A percentile compares a stretch with the other conserved stretches of the same genome.
Conservation (phyloP, 2,329 filamentous ascomycete species). For the Pleoardoris graminearum region DNA sequence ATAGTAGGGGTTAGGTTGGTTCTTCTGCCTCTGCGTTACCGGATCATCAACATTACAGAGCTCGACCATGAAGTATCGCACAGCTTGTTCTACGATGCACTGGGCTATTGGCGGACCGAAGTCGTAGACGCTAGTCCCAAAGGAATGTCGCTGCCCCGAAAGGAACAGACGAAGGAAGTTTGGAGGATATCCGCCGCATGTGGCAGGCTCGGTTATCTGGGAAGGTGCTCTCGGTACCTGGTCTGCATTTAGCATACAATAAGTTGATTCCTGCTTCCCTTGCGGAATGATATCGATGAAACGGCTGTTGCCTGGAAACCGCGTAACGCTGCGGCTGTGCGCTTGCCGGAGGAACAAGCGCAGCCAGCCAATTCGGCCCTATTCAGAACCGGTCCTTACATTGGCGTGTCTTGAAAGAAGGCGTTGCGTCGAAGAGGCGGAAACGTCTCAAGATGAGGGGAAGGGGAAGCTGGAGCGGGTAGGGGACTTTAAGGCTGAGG, state of each 20-base stretch:
- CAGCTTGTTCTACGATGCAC: background rate
- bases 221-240: background rate
- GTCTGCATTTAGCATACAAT: background rate
- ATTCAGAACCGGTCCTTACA: background rate
- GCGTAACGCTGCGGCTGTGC: conserved; percentile 9
- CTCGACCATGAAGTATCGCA: background rate
- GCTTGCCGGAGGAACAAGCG: background rate
- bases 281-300: conserved; percentile 1
- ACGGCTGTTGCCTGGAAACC: conserved; percentile 7
- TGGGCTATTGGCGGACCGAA: background rate
- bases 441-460: background rate
- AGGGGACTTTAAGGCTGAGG: background rate
- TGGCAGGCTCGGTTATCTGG: background rate
- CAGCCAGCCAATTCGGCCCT: conserved; percentile 4
- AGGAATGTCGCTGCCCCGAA: background rate
- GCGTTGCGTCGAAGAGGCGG: conserved; percentile 2
- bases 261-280: too few relatives aligned
- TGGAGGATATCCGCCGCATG: background rate
- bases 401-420: background rate
- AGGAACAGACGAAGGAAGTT: background rate
- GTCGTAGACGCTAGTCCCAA: background rate
- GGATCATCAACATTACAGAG: background rate
- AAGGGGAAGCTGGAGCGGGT: background rate
- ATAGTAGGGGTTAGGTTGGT: background rate
- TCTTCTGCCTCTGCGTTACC: conserved; percentile 6